Evolutionary conservation across 805 yeast species (phyloP), one percentile per base, ranked within the genome.

Genomic region (Zygosaccharomyces siamensis): DNA sequence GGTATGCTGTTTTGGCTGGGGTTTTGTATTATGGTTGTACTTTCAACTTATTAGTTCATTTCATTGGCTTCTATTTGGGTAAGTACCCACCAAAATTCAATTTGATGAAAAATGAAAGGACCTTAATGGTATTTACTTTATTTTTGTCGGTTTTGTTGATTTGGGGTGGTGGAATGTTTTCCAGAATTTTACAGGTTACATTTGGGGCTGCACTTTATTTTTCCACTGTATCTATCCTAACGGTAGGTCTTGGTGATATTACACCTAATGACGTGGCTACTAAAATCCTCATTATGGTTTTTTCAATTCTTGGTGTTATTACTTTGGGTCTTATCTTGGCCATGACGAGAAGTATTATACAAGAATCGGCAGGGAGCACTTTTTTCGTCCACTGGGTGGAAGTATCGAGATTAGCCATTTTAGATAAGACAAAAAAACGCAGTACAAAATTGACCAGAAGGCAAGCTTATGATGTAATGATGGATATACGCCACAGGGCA

Each of bases 201-300:
- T 86, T 76, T 61, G 89, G 89, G 0, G 73, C 80, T n/a, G 80
- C 86, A 0, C 62, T 87, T 40, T 89, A 86, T 61, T 87, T 77
- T 62, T 81, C 89, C 57, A 77, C 79, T 8, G 89, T 86, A 1
- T 81, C 95, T 0, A 69, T 84, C 35, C 70, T 86, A 42, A 89
- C 97, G 1, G 77, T 89, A 26, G 97, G 97, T 0, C 71, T 83
- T 14, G 96, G 96, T 33, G 93, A 86, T 57, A 72, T 84, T 30
- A 70, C 75, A 0, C 90, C 96, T 0, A 32, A 49, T 0, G 65
- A 75, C 1, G 68, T 73, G 1, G 79, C 80, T 0, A 74, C 84
- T 0, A 78, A 79, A 60, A 83, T 81, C 0, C 66, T 86, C 52
- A 70, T 77, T 0, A 69, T 89, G 45, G 62, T 84, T 2, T 86